Conservation (phyloP, 441 rosid species). For the Pelargonium fulgidum region DNA sequence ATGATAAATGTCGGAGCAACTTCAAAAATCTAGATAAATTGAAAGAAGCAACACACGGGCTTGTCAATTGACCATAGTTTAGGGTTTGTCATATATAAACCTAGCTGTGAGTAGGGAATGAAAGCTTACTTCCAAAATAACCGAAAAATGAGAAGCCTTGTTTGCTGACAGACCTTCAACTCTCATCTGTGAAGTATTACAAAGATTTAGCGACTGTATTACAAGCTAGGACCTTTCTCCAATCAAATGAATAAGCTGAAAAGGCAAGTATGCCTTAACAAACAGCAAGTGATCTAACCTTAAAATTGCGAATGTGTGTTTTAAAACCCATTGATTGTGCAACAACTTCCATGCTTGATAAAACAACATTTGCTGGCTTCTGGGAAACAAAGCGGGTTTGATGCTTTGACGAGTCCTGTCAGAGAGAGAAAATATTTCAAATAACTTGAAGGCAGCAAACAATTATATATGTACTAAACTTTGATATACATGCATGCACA, state of each 20-base stretch:
- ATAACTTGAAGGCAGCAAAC: neutral
- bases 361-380: slow-evolving; percentile 77
- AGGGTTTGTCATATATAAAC: neutral
- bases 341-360: slow-evolving; percentile 95
- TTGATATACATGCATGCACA: neutral
- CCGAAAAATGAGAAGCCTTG: slow-evolving; percentile 61
- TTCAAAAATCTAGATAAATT: slow-evolving; percentile 54
- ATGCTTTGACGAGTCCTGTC: slow-evolving; percentile 69
- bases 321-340: slow-evolving; percentile 97
- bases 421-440: slow-evolving; percentile 8
- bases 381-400: slow-evolving; percentile 82
- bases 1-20: slow-evolving; percentile 78
- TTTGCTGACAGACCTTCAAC: slow-evolving; percentile 78
- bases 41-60: neutral
- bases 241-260: neutral
- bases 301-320: slow-evolving; percentile 89
- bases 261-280: neutral
- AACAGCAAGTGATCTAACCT: slow-evolving; percentile 40
- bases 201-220: slow-evolving; percentile 1
- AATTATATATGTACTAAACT: slow-evolving; percentile 9
- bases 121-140: slow-evolving; percentile 64
- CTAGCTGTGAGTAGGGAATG: slow-evolving; percentile 7
- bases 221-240: slow-evolving; percentile 4
- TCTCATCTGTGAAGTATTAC: slow-evolving; percentile 61
- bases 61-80: neutral